phyloP scores from a whole-genome alignment of 176 grass and related monocot genomes.

The Aegilops tauschii region DNA sequence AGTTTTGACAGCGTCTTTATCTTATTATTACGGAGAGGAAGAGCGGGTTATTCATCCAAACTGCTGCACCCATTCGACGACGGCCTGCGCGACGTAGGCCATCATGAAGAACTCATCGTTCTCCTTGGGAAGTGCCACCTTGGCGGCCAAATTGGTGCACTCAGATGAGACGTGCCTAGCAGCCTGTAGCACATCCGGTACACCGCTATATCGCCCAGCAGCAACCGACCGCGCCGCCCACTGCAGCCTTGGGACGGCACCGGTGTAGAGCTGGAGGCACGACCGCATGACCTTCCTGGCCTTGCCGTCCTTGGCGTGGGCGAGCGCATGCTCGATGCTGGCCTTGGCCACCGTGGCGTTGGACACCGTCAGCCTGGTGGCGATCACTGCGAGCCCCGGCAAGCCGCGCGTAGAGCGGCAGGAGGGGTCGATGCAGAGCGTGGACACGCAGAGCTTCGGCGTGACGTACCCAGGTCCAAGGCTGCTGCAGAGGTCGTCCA shows the following conservation, averaged over 20 bases:
- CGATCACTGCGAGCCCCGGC: constrained; percentile 10
- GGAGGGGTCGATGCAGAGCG: constrained; percentile 13
- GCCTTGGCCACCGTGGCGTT: constrained; percentile 12
- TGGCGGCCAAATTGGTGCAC: not conserved
- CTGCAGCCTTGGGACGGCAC: not conserved
- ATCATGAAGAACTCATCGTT: not conserved
- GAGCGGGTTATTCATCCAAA: not conserved
- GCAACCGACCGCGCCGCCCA: constrained; percentile 12
- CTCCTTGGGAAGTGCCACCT: not conserved
- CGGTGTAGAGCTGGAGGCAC: constrained; percentile 40
- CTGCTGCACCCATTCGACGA: constrained; percentile 3
- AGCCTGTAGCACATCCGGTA: constrained; percentile 1
- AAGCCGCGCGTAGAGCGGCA: constrained; percentile 14
- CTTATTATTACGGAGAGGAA: not conserved
- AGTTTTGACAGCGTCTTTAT: not conserved
- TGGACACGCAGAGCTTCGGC: not conserved
- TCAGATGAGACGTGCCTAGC: not conserved
- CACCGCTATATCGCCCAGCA: not conserved
- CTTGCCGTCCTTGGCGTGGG: not conserved
- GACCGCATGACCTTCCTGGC: not conserved
- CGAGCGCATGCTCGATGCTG: not conserved
- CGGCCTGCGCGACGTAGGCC: constrained; percentile 20
- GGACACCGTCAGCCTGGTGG: not conserved
- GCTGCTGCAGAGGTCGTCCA: constrained; percentile 18
- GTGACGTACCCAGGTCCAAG: constrained; percentile 21